A percentile compares a stretch with the other conserved stretches of the same genome.
phyloP scores from a whole-genome alignment of 2,329 filamentous ascomycete species.

The Exophiala sideris region DNA sequence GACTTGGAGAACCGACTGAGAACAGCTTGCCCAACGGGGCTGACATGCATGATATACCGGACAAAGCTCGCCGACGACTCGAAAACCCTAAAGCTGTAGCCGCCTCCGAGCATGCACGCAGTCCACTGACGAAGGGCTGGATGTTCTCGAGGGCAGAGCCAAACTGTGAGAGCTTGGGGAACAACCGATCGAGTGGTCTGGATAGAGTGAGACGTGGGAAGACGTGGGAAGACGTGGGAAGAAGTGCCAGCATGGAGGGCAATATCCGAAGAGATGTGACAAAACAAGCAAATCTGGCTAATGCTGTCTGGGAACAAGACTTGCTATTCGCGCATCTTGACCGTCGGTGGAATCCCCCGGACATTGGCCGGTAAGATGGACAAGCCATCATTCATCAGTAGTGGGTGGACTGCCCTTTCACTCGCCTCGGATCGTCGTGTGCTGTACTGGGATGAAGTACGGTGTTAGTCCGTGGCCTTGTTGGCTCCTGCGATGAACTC shows the following conservation, averaged over 20 bases:
- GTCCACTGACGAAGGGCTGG: not conserved
- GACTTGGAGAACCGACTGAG: not conserved
- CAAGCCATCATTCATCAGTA: not conserved
- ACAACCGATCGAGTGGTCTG: too few relatives aligned
- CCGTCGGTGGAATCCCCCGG: conserved; percentile 4
- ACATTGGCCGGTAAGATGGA: conserved; percentile 18
- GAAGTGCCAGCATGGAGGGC: not conserved
- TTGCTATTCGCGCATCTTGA: conserved; percentile 2
- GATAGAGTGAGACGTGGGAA: too few relatives aligned
- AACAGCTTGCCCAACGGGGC: not conserved
- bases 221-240: not conserved
- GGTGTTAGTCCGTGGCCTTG: too few relatives aligned
- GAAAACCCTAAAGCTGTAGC: not conserved
- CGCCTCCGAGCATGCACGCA: not conserved
- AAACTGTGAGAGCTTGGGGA: too few relatives aligned
- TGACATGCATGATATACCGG: not conserved
- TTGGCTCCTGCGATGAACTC: too few relatives aligned
- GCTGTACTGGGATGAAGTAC: too few relatives aligned
- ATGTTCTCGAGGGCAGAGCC: not conserved
- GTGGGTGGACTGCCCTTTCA: too few relatives aligned
- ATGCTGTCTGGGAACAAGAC: conserved; percentile 1
- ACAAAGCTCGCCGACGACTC: not conserved
- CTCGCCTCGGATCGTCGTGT: too few relatives aligned
- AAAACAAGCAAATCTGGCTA: not conserved
- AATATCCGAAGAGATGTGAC: not conserved